These are phyloP conservation scores for Suillus decipiens DNA, from an alignment of 768 basidiomycete species.

Conservation along the genomic window DNA sequence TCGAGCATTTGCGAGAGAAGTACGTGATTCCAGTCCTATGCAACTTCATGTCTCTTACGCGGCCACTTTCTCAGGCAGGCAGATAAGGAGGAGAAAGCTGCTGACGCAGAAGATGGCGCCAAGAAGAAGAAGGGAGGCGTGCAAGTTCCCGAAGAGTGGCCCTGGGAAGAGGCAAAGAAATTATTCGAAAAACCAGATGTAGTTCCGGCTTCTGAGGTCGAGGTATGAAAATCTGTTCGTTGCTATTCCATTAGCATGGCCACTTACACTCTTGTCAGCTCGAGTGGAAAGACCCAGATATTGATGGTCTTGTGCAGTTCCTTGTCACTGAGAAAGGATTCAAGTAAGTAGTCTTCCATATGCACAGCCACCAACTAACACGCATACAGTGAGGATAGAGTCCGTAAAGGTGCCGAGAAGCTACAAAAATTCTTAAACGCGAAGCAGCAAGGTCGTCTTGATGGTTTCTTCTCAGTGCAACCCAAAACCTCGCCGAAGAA, in stretches of 20 bases:
- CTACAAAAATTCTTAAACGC: conserved; percentile 81
- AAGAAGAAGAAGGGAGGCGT: conserved; percentile 70
- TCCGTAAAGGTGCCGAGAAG: conserved; percentile 93
- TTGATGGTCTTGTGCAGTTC: conserved; percentile 93
- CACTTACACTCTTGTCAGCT: conserved; percentile 49
- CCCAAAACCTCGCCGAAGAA: conserved; percentile 55
- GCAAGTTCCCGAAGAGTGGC: conserved; percentile 91
- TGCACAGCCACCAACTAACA: not conserved
- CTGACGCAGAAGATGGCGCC: conserved; percentile 40
- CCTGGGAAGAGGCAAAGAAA: conserved; percentile 93
- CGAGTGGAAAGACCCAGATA: conserved; percentile 92
- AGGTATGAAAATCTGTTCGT: conserved; percentile 49
- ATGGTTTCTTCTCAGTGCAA: conserved; percentile 89
- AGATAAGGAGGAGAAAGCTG: conserved; percentile 46
- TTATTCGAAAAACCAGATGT: conserved; percentile 92
- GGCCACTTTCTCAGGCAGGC: conserved; percentile 26
- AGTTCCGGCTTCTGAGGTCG: conserved; percentile 77
- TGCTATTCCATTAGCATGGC: not conserved
- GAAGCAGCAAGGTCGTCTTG: conserved; percentile 96
- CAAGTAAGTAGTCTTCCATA: conserved; percentile 59
- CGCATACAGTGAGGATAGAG: conserved; percentile 87
- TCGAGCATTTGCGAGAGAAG: conserved; percentile 82
- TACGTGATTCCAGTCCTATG: conserved; percentile 30
- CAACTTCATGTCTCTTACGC: not conserved
- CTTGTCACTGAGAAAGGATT: conserved; percentile 95